phyloP scores from a whole-genome alignment of 306 rosid species.

The Ormosia emarginata region DNA sequence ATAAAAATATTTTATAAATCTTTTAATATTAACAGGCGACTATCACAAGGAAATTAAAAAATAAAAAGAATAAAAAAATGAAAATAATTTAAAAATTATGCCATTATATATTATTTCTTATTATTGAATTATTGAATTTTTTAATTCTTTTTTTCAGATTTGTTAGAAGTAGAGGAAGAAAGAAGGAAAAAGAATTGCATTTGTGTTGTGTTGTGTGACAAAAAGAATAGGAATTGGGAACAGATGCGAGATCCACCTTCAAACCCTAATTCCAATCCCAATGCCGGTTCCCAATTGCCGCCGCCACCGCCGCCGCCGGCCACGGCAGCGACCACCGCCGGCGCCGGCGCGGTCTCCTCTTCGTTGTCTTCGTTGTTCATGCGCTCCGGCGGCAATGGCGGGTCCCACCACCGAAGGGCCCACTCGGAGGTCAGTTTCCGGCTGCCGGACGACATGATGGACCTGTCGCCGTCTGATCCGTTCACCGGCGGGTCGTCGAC shows the following conservation, averaged over 20 bases:
- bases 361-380: constrained; percentile 7
- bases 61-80: neutral
- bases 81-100: too few relatives aligned
- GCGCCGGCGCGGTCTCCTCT: neutral
- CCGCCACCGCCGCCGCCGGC: constrained; percentile 16
- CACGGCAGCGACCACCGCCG: neutral
- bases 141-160: neutral
- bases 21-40: neutral
- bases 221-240: constrained; percentile 26
- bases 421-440: constrained; percentile 81
- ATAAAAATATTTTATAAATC: too few relatives aligned
- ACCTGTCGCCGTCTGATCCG: constrained; percentile 64
- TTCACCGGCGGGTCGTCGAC: constrained; percentile 70
- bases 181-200: neutral
- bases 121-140: neutral
- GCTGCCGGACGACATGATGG: constrained; percentile 71
- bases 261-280: constrained; percentile 32
- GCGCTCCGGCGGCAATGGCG: constrained; percentile 22
- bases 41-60: neutral
- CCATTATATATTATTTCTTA: neutral
- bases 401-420: constrained; percentile 59
- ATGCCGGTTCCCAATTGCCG: constrained; percentile 25
- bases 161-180: neutral
- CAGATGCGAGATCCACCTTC: constrained; percentile 66
- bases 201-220: neutral